Conservation (phyloP, 163 green algal species). For the Scenedesmus sp. region DNA sequence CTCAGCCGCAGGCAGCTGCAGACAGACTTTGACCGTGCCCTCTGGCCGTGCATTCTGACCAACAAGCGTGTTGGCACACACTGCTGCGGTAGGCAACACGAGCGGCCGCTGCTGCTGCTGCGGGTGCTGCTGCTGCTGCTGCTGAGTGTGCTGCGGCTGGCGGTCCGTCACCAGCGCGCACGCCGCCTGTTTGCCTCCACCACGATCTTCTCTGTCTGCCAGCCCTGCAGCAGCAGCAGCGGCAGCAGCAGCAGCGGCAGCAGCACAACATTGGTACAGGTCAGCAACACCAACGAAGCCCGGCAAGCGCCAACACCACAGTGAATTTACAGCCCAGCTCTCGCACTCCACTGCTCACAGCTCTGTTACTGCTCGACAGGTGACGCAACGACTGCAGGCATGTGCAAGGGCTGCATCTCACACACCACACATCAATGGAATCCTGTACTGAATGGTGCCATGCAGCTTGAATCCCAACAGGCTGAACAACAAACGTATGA, state of each 20-base stretch:
- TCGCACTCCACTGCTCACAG: too few species aligned
- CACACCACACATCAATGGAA: neutral
- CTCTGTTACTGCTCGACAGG: too few species aligned
- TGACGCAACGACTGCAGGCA: too few species aligned
- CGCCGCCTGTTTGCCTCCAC: conserved; percentile 63
- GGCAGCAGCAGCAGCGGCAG: neutral
- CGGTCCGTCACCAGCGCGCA: conserved; percentile 58
- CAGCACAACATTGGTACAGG: too few species aligned
- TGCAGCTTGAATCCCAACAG: too few species aligned
- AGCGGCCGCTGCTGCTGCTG: neutral
- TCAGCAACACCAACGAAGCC: too few species aligned
- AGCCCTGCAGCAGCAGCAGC: conserved; percentile 51
- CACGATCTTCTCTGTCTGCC: conserved; percentile 66
- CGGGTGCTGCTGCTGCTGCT: neutral
- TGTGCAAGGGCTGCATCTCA: too few species aligned
- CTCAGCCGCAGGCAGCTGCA: neutral
- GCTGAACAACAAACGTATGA: neutral
- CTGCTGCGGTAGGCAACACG: neutral
- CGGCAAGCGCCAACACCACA: too few species aligned
- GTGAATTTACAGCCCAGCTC: too few species aligned
- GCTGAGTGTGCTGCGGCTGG: neutral
- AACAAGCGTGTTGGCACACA: too few species aligned
- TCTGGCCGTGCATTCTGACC: too few species aligned
- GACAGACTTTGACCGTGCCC: too few species aligned
- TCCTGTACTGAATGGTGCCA: neutral